Base-by-base conservation (phyloP, 1,139 yeast species). In the Zygosaccharomyces pseudobailii region DNA sequence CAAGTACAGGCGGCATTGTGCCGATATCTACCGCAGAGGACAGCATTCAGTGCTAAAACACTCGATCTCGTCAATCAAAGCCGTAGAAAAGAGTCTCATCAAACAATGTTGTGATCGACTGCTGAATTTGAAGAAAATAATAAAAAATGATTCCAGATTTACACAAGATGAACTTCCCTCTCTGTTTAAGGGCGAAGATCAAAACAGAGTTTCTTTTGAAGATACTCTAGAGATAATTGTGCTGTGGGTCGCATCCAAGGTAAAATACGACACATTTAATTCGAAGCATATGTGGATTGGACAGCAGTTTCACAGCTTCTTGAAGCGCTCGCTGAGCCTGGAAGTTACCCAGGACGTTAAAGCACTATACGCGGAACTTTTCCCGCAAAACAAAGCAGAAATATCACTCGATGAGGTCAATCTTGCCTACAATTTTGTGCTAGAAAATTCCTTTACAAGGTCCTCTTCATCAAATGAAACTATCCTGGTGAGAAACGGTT, bases 231-330 rank as follows among this genome's bases (percentile, higher is more conserved):
- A 59, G 24, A 35, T 61, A 5, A 42, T 61, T 3, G 51, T 54
- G 2, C 34, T 61, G 2, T 63, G 67, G 67, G 35, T 63, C 3
- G 5, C 56, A 1, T 30, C 55, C 5, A 62, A 62, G 36, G 24
- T 25, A 1, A 43, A 47, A 22, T 48, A 50, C 28, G 35, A 48
- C 5, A 48, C 58, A 2, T 56, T 55, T 10, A 49, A 49, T 3
- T 17, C 25, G 3, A 55, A 54, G 40, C 51, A 55, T 36, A 22
- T 35, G 28, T 55, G 61, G 62, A 53, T 58, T 6, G n/a, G 33
- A 9, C 42, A 39, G 1, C 51, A 48, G 25, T 56, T 46, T 34
- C 17, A 43, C 8, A 19, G 5, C 7, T 42, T 31, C 31, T 24
- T 8, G 9, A 33, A 19, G 17, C 21, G 32, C 32, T 19, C 31